Evolutionary conservation across 441 rosid species (phyloP).

Genomic region (Dalechampia spathulata): DNA sequence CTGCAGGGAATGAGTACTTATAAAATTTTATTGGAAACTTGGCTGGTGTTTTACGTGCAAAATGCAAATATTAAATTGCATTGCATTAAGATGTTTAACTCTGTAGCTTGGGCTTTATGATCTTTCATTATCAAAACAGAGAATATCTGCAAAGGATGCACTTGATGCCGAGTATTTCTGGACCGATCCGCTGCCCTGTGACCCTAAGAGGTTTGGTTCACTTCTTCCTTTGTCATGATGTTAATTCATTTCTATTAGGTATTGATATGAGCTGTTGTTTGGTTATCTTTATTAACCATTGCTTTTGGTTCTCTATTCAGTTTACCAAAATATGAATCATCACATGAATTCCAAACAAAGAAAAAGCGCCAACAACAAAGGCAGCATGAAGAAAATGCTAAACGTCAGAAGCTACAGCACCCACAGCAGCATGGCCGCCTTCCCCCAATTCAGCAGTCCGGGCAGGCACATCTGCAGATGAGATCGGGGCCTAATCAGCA

Average conservation of each 20-base stretch:
- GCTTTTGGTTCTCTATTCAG: conserved; percentile 32
- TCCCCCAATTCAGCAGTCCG: conserved; percentile 77
- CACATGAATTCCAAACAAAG: conserved; percentile 97
- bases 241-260: background rate
- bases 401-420: conserved; percentile 80
- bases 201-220: conserved; percentile 69
- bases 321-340: conserved; percentile 88
- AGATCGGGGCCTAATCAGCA: conserved; percentile 77
- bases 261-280: background rate
- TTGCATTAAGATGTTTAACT: background rate
- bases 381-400: conserved; percentile 84
- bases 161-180: conserved; percentile 98
- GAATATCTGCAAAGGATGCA: conserved; percentile 95
- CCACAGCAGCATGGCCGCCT: conserved; percentile 72
- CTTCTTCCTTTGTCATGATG: background rate
- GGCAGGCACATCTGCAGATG: conserved; percentile 61
- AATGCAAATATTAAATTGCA: background rate
- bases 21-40: background rate
- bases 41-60: background rate
- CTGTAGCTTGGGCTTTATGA: background rate
- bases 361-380: conserved; percentile 91
- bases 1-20: no score
- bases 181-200: conserved; percentile 95
- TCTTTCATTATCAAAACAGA: conserved; percentile 28
- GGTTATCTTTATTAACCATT: background rate